Evolutionary conservation across 2,329 filamentous ascomycete genomes (phyloP), one percentile per base, ranked within the genome.

Genomic region (Xylaria multiplex): DNA sequence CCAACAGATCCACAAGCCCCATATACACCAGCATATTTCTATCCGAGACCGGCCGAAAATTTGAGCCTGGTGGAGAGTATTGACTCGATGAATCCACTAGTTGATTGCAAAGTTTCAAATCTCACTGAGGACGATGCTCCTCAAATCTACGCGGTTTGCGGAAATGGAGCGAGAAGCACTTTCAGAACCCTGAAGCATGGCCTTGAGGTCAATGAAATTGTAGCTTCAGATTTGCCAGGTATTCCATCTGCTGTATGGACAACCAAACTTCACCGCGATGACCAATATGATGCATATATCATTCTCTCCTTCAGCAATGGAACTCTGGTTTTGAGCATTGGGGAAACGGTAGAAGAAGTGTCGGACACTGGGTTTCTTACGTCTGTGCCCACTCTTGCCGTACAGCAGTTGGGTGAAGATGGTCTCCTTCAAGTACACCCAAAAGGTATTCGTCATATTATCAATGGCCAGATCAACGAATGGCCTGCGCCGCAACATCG

Each of bases 231-330:
- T 75, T 82, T 97, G 43, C 94, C 93, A 9, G 92, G 93, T 75
- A 90, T 92, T n/a, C 93, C 94, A 3, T 92, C 91, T 0, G 91
- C 92, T 1, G 94, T 99, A 3, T 99, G 96, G 95, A 97, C 96
- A 0, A 93, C 96, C 0, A 97, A 97, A 77, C 82, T 97, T 53
- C 91, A 89, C 43, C 88, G 88, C 22, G 86, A 87, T 19, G 95
- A 98, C 72, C 88, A 95, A 72, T 97, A 90, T 70, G 95, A 99
- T 79, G 91, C 93, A 0, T 97, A 98, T 75, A 97, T 99, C 67
- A 88, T 99, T n/a, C 85, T 99, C 5, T 97, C 93, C 2, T 96
- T 97, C 75, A 90, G 90, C 45, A 96, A 96, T 72, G 91, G 90
- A 35, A 99, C 96, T 0, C 84, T 98, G 13, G 94, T 98, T 1